Base-by-base conservation (phyloP, 495 filamentous ascomycete genomes). In the Penicillium alfredii region DNA sequence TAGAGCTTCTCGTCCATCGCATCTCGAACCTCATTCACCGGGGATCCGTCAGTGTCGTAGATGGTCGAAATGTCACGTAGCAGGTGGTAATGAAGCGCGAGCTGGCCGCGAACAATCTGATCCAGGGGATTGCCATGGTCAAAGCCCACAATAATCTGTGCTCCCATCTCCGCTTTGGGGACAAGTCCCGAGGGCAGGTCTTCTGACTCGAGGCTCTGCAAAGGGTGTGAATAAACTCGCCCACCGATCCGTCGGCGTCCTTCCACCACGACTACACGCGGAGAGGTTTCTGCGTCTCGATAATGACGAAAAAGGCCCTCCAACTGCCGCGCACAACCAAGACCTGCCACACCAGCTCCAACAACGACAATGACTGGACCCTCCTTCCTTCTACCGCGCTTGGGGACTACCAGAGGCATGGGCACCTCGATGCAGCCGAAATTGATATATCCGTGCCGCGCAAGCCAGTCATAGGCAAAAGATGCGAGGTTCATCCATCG, bases 121-220 rank as follows among this genome's bases (percentile, higher is more conserved):
- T 92, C 88, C 44, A 99, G 59, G 10, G 92, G 92, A 55, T 99
- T 99, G 1, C 92, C 92, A 53, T 84, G 78, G 39, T 96, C 87
- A 51, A 96, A 99, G 2, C 92, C 92, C 18, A 92, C 94, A 44
- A 99, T 86, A 32, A 99, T 96, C 63, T 95, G 92, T 11, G 93
- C 92, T 23, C 92, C 92, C 74, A 95, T 85, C 54, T 99, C 92
- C 30, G 85, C 92, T 10, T 89, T 95, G 40, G 80, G 84, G n/a
- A 68, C 63, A 38, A 69, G 71, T 25, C 64, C 69, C 37, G 56
- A 50, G 5, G 69, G 74, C 26, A 76, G 56, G 12, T 51, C 67
- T 12, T 56, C 60, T 3, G 62, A 49, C 15, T 64, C 40, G 42
- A 80, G 81, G 20, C 78, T 81, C 28, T 71, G 72, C 34, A 99